A percentile compares a stretch with the other conserved stretches of the same genome.
These are phyloP conservation scores for Ceratobasidium sp. DNA, from an alignment of 1,284 basidiomycete species.

Conservation along the genomic window DNA sequence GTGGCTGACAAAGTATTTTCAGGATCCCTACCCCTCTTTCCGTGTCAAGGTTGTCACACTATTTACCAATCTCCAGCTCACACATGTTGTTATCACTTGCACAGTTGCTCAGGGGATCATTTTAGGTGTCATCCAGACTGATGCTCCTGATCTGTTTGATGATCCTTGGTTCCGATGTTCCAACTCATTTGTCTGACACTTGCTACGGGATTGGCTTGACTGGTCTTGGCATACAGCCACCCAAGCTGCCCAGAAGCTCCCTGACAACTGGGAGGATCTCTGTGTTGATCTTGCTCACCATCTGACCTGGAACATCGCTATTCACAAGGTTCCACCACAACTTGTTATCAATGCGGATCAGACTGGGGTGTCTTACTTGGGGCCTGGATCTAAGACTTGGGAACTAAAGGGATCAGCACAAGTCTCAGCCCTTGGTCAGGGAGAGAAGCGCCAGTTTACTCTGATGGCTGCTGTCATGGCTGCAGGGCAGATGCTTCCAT, in stretches of 20 bases:
- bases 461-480: slow-evolving; percentile 6
- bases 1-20: neutral
- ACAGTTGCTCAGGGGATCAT: neutral
- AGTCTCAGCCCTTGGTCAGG: slow-evolving; percentile 11
- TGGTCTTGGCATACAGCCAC: slow-evolving; percentile 34
- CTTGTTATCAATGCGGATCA: slow-evolving; percentile 20
- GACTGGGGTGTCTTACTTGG: slow-evolving; percentile 6
- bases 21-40: neutral
- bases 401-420: slow-evolving; percentile 2
- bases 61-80: neutral
- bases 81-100: neutral
- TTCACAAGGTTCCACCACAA: neutral
- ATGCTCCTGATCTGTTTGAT: slow-evolving; percentile 7
- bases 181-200: slow-evolving; percentile 1
- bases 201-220: slow-evolving; percentile 8
- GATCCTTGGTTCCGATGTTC: slow-evolving; percentile 3
- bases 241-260: slow-evolving; percentile 41
- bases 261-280: slow-evolving; percentile 8
- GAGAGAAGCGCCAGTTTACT: slow-evolving; percentile 27
- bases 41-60: neutral
- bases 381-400: slow-evolving; percentile 6
- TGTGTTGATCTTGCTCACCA: slow-evolving; percentile 21
- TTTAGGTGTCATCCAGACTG: neutral
- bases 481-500: neutral
- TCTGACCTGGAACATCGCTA: slow-evolving; percentile 14